Evolutionary conservation across 805 yeast species (phyloP).

Genomic region (Spencermartinsiella europaea): DNA sequence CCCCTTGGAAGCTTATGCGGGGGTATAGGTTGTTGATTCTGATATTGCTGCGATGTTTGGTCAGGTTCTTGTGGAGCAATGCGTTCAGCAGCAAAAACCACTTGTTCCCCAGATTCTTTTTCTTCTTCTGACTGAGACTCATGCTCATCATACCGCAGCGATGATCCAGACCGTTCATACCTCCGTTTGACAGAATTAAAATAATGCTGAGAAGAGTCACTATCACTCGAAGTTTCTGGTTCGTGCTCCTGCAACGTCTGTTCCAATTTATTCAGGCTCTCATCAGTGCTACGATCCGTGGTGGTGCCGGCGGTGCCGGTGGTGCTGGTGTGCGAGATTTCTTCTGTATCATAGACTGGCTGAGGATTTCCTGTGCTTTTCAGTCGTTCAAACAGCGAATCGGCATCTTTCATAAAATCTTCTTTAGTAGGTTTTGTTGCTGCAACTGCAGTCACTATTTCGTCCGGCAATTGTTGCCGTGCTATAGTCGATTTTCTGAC

Average conservation of each 20-base stretch:
- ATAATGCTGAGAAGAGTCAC: constrained; percentile 1
- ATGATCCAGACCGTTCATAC: constrained; percentile 3
- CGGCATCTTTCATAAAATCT: constrained; percentile 27
- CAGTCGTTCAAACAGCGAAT: constrained; percentile 23
- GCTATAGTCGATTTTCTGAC: too few species aligned
- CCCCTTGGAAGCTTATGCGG: too few species aligned
- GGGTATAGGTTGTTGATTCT: too few species aligned
- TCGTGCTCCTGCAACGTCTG: not conserved
- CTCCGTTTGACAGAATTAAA: constrained; percentile 12
- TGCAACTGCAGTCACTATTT: not conserved
- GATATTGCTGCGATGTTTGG: too few species aligned
- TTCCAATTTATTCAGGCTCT: constrained; percentile 1
- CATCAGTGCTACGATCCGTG: too few species aligned
- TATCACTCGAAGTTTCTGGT: not conserved
- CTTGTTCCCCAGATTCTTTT: too few species aligned
- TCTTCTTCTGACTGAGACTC: too few species aligned
- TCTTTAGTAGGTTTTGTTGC: constrained; percentile 3
- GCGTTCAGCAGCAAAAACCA: too few species aligned
- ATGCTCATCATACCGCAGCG: not conserved
- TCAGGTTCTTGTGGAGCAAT: too few species aligned
- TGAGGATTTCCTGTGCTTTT: constrained; percentile 2
- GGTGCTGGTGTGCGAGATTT: not conserved
- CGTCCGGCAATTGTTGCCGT: too few species aligned
- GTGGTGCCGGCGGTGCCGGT: too few species aligned
- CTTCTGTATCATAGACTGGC: not conserved